Evolutionary conservation across 2,329 filamentous ascomycete species (phyloP), one percentile per base, ranked within the genome.

Genomic region (Colletotrichum ledebouriae): DNA sequence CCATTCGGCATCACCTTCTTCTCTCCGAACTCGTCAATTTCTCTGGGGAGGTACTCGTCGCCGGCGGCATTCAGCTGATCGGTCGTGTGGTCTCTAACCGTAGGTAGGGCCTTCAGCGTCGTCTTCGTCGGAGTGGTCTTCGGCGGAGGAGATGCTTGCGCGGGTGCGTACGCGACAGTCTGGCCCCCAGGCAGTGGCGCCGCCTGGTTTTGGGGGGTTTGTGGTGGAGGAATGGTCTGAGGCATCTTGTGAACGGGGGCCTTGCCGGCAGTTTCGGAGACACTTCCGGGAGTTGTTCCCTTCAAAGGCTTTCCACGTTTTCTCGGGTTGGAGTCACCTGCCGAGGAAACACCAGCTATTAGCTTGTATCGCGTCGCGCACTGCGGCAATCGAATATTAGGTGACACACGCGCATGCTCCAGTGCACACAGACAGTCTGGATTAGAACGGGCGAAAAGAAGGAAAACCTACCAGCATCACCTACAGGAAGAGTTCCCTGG

Each of bases 81-180:
- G 15, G 95, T 98, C 3, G 96, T 99, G 78, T 99, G 96, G 76
- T 99, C 96, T 79, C 96, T 87, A 13, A 98, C 96, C 4, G 96
- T 98, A 3, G 96, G 96, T 49, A 99, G 85, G 1, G 96, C 96
- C 81, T 99, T 99, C 73, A 98, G 86, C 9, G 95, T 93, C 10
- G 89, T 86, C 81, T 97, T 97, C 39, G 90, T 90, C 5, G 93
- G 92, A 3, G 94, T 94, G 3, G 91, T 87, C 79, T 95, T 96
- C 22, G 92, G 89, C 15, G 94, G 93, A 78, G 89, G 80, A 78
- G 80, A 70, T 75, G 80, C 75, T 73, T 76, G 80, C 17, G 78
- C 73, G 3, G 81, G 76, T 17, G 79, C 73, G 71, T 83, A 83
- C 57, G 77, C 74, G 59, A 78, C 79, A 47, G 78, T 73, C 70